Base-by-base conservation (phyloP, 768 basidiomycete species). In the Hypsizygus marmoreus region DNA sequence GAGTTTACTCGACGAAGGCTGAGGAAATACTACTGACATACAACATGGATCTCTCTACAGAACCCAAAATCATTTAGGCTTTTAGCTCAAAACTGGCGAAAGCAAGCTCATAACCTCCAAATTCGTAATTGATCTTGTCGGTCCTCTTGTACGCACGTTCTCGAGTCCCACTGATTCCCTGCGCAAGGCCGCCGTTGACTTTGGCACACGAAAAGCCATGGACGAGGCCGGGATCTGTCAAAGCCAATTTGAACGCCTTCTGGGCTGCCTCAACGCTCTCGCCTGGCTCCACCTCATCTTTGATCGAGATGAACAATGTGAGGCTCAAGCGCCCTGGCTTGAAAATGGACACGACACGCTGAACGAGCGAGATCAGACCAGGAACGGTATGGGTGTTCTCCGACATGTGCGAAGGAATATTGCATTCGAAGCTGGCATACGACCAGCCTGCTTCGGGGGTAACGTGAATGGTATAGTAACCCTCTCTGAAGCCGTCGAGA, bases 361-460 rank as follows among this genome's bases (percentile, higher is more conserved):
- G 83, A 46, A 98, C 79, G 45, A 97, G 82, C 13, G 84, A 83
- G 56, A 80, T 73, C 34, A 98, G 71, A 65, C 91, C 85, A 20
- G 91, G 93, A 31, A 89, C 59, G 13, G 50, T 41, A n/a, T 38
- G 47, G 12, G 38, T 48, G 36, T 55, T 53, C 26, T 41, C 31
- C 30, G 57, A 55, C 11, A 64, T 60, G 44, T 69, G 69, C 12
- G 71, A 65, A 20, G 91, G 91, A n/a, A 97, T 82, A 67, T 99
- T 99, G 72, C 92, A 95, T 69, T 99, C 97, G 72, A 99, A 98
- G 59, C 89, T 92, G 53, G 97, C 97, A 66, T 97, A 99, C 35
- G 94, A 97, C 89, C 93, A 98, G 45, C 91, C 95, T 58, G 90
- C 85, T 67, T 98, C 97, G 20, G 97, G 97, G 0, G 97, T 99